A percentile compares a stretch with the other conserved stretches of the same genome.
Conservation (phyloP, 2,329 filamentous ascomycete species). For the Salinomyces thailandicus region DNA sequence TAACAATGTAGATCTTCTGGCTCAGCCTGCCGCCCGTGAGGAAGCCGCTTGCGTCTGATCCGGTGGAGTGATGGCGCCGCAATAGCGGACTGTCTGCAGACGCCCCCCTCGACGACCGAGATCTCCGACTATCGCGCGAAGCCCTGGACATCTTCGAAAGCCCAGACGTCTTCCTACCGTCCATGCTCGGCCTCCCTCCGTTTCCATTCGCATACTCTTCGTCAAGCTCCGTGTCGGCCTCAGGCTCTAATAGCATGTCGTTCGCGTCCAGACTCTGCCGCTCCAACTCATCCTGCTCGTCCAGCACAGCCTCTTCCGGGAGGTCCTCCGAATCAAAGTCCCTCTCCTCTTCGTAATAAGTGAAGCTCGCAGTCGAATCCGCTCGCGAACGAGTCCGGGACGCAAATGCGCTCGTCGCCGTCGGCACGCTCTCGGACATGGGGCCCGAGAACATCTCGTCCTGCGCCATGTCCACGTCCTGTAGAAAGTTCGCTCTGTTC, state of each 20-base stretch:
- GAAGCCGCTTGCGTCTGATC: slow-evolving; percentile 55
- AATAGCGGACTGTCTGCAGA: slow-evolving; percentile 53
- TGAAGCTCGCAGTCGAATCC: slow-evolving; percentile 79
- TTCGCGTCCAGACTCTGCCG: slow-evolving; percentile 30
- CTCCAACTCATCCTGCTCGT: slow-evolving; percentile 33
- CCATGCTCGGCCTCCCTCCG: slow-evolving; percentile 9
- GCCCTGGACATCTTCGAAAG: slow-evolving; percentile 10
- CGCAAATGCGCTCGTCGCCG: slow-evolving; percentile 81
- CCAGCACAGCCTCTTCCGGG: slow-evolving; percentile 40
- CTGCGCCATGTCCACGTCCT: slow-evolving; percentile 97
- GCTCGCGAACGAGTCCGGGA: slow-evolving; percentile 71
- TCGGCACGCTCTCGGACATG: slow-evolving; percentile 90
- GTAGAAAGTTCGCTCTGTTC: slow-evolving; percentile 49
- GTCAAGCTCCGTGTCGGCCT: slow-evolving; percentile 20
- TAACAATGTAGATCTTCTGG: slow-evolving; percentile 88
- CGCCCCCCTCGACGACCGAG: slow-evolving; percentile 25
- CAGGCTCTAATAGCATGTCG: slow-evolving; percentile 25
- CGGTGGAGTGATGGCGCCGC: slow-evolving; percentile 58
- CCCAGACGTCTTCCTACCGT: slow-evolving; percentile 49
- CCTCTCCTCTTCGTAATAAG: slow-evolving; percentile 69
- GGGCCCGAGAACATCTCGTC: slow-evolving; percentile 92
- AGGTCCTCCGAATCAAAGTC: slow-evolving; percentile 39
- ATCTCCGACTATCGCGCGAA: slow-evolving; percentile 37
- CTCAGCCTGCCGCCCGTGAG: slow-evolving; percentile 55
- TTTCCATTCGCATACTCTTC: slow-evolving; percentile 1